Percentiles rank a stretch among this genome's conserved stretches.
Conservation (phyloP, 2,329 filamentous ascomycete species). For the Beauveria brongniartii region DNA sequence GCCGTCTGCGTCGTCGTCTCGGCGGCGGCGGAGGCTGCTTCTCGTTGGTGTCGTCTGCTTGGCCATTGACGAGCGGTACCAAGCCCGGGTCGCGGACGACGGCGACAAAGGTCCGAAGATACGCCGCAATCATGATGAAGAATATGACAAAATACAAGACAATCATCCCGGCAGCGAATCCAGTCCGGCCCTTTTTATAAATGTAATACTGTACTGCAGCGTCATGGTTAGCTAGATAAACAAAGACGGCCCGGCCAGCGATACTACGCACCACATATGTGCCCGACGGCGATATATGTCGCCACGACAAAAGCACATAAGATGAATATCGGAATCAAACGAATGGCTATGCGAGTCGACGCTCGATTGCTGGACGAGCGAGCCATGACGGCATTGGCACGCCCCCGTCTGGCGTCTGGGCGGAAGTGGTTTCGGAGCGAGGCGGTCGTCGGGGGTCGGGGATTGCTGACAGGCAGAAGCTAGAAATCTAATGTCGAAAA, state of each 20-base stretch:
- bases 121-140: constrained; percentile 55
- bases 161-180: constrained; percentile 60
- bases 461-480: too few relatives aligned
- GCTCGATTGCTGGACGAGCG: constrained; percentile 20
- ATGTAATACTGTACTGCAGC: constrained; percentile 63
- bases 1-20: constrained; percentile 14
- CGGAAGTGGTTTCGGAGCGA: neutral
- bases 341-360: constrained; percentile 28
- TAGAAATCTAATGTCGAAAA: too few relatives aligned
- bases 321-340: constrained; percentile 63
- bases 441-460: neutral
- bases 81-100: constrained; percentile 67
- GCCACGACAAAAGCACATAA: constrained; percentile 58
- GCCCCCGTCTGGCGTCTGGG: too few relatives aligned
- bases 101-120: constrained; percentile 61
- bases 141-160: constrained; percentile 67
- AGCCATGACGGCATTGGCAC: constrained; percentile 25
- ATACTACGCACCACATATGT: constrained; percentile 53
- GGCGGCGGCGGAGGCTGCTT: constrained; percentile 20
- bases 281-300: constrained; percentile 62
- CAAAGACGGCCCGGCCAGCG: neutral
- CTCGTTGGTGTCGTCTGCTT: constrained; percentile 20
- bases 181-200: constrained; percentile 34
- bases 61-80: constrained; percentile 48
- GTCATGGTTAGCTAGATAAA: neutral